Conservation (phyloP, 495 filamentous ascomycete genomes). For the Pyrenopolyporus hunteri region DNA sequence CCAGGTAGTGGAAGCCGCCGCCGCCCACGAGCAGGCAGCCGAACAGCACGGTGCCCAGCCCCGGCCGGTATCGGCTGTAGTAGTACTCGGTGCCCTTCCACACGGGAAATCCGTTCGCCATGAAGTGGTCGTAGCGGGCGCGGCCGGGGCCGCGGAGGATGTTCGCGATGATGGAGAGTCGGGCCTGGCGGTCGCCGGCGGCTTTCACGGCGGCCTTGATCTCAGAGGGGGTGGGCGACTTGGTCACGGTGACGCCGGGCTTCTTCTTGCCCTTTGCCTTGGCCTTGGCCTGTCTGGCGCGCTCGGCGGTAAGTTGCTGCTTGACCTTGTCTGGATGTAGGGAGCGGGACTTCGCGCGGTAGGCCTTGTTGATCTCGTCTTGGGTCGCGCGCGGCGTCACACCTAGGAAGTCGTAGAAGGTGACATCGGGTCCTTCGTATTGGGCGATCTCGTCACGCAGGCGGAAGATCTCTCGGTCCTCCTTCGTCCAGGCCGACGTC, state of each 20-base stretch:
- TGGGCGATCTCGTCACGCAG: conserved; percentile 82
- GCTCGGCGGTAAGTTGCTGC: conserved; percentile 76
- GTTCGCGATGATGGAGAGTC: conserved; percentile 80
- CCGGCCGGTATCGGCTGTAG: conserved; percentile 90
- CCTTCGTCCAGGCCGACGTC: conserved; percentile 80
- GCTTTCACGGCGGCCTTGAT: conserved; percentile 74
- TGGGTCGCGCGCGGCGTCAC: conserved; percentile 71
- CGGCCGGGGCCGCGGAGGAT: conserved; percentile 80
- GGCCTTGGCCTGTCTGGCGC: conserved; percentile 60
- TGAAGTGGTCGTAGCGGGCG: conserved; percentile 94
- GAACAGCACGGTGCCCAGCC: conserved; percentile 79
- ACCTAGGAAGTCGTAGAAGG: conserved; percentile 95
- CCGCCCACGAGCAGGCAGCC: conserved; percentile 86
- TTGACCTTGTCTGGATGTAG: conserved; percentile 96
- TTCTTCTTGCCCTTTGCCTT: conserved; percentile 59
- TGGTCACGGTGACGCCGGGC: conserved; percentile 69
- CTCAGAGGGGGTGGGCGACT: conserved; percentile 73
- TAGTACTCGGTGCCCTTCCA: conserved; percentile 99
- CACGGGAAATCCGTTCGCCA: conserved; percentile 89
- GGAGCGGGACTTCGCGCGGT: conserved; percentile 79
- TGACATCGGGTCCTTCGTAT: conserved; percentile 77
- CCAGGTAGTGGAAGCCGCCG: conserved; percentile 83
- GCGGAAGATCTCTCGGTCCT: conserved; percentile 98
- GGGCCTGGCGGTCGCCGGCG: conserved; percentile 78
- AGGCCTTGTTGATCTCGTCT: conserved; percentile 92